Conservation (phyloP, 2,329 filamentous ascomycete species). For the Didymella lethalis region DNA sequence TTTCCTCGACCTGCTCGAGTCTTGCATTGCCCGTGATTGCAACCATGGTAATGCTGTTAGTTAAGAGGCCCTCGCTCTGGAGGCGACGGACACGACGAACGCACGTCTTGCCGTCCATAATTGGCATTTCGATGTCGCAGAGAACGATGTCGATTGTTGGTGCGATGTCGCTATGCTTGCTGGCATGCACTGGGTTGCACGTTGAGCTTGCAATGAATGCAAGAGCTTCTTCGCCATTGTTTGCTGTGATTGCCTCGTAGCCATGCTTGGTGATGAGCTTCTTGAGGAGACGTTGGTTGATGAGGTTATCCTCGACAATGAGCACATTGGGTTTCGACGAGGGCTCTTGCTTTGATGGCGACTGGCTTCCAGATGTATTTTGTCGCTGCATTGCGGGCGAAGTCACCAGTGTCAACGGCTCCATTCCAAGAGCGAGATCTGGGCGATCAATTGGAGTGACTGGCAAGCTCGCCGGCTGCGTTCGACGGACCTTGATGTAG, state of each 20-base stretch:
- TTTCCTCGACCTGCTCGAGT: constrained; percentile 44
- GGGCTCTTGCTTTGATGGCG: background rate
- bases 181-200: constrained; percentile 3
- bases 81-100: constrained; percentile 26
- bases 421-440: constrained; percentile 8
- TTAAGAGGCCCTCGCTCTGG: constrained; percentile 27
- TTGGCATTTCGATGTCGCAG: constrained; percentile 46
- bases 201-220: constrained; percentile 22
- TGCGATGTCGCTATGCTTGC: background rate
- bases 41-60: constrained; percentile 31
- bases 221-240: constrained; percentile 42
- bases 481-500: constrained; percentile 27
- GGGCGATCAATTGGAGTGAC: background rate
- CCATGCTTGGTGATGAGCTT: constrained; percentile 37
- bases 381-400: constrained; percentile 12
- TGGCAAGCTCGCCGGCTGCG: constrained; percentile 7
- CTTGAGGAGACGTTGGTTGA: constrained; percentile 42
- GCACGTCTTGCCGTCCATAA: constrained; percentile 37
- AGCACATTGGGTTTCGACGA: constrained; percentile 27
- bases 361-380: background rate
- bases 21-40: constrained; percentile 44
- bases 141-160: constrained; percentile 19
- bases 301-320: constrained; percentile 45
- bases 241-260: constrained; percentile 35
- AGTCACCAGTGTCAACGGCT: background rate